These are phyloP conservation scores for Monosporascus sp. DNA, from an alignment of 2,329 filamentous ascomycete species.

Conservation along the genomic window DNA sequence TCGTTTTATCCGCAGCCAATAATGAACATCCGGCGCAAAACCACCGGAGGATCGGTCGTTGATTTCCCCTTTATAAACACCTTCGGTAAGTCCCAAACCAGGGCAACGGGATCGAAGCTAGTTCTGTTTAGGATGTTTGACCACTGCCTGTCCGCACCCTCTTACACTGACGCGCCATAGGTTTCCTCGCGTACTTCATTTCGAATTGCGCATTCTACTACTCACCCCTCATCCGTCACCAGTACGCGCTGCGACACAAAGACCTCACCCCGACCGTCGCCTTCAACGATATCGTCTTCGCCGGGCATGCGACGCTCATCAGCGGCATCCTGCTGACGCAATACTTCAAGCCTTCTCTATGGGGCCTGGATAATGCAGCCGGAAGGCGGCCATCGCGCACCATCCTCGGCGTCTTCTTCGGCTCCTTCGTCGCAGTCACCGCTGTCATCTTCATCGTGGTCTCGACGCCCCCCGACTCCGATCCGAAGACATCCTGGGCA, in stretches of 20 bases:
- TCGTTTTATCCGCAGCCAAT: slow-evolving; percentile 92
- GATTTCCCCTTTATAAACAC: slow-evolving; percentile 79
- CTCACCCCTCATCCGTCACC: slow-evolving; percentile 67
- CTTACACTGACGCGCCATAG: slow-evolving; percentile 26
- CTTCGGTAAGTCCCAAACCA: slow-evolving; percentile 40
- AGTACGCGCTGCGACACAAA: slow-evolving; percentile 78
- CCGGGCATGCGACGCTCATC: slow-evolving; percentile 71
- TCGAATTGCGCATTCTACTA: slow-evolving; percentile 74
- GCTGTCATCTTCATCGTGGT: slow-evolving; percentile 43
- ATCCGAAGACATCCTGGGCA: slow-evolving; percentile 48
- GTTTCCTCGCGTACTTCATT: slow-evolving; percentile 70
- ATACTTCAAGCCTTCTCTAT: slow-evolving; percentile 63
- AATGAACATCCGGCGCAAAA: slow-evolving; percentile 69
- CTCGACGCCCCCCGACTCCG: slow-evolving; percentile 27
- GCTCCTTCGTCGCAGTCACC: slow-evolving; percentile 54
- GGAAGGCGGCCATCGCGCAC: slow-evolving; percentile 52
- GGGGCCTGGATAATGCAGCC: slow-evolving; percentile 64
- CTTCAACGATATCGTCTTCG: slow-evolving; percentile 87
- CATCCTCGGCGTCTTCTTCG: slow-evolving; percentile 65
- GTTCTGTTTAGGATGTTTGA: neutral
- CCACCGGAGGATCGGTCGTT: slow-evolving; percentile 78
- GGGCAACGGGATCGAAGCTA: too few relatives aligned
- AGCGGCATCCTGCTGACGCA: slow-evolving; percentile 72
- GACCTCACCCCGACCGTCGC: slow-evolving; percentile 77
- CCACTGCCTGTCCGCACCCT: neutral